Base-by-base conservation (phyloP, 2,329 filamentous ascomycete species). In the Paramyrothecium sp. region DNA sequence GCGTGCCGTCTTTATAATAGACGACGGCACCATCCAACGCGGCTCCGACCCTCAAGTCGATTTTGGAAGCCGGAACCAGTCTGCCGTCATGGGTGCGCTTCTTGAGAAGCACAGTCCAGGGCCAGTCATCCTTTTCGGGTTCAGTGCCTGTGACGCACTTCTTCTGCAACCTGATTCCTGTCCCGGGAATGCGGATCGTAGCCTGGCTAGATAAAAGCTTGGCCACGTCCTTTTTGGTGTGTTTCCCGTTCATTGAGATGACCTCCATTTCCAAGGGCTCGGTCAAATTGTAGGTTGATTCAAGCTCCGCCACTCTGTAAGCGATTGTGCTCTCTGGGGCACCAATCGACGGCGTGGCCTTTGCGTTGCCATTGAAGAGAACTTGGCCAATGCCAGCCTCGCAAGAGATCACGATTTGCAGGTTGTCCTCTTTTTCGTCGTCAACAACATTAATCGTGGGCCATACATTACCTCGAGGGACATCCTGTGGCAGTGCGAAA, bases 401-500 rank as follows among this genome's bases (percentile, higher is more conserved):
- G 51, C 54, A 65, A 41, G 54, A 65, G 49, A 69, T 57, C 26
- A 63, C 61, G 30, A 72, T 5, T 16, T 30, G 48, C 1, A 47
- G 54, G 7, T 65, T 55, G 13, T 65, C 58, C 2, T 66, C 69
- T 0, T 66, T 59, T 7, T 65, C 63, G 34, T 58, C 63, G 12
- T 52, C 23, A 7, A 8, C 16, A 50, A 57, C 60, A n/a, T 52
- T 61, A 26, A 51, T 51, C 11, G 33, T 50, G 20, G 38, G 63
- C 19, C 22, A 70, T 44, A 17, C 13, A 17, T 26, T 16, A 20
- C 12, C 30, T 17, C 46, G 67, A 11, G 76, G 67, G 3, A 71
- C 65, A 62, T 91, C 89, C 20, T 80, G 81, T 1, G 88, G 87
- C 51, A 89, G 76, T 56, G 80, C 78, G 74, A 91, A 91, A 68